Evolutionary conservation across 257 asterid species (phyloP), one percentile per base, ranked within the genome.

Genomic region (Rhazya stricta): DNA sequence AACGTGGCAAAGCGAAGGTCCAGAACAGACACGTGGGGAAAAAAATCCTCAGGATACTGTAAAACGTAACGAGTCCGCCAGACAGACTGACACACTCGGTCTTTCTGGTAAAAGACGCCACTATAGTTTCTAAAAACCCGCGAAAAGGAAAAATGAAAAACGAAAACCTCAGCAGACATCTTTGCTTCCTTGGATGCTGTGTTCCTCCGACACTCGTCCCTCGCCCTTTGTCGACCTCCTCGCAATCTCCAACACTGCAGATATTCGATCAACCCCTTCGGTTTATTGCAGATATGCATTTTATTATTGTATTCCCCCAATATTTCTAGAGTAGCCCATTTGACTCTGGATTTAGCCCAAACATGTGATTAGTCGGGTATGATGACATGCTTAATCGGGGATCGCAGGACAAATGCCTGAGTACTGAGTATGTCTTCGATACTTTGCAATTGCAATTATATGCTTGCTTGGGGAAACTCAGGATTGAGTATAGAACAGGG

Each of bases 181-280:
- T 61, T 62, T 3, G 50, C 43, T 67, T 57, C 79, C 67, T 78
- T 11, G 61, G 63, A 67, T 13, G 58, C 53, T 29, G 83, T 37
- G 74, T 79, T 72, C 42, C 57, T 41, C 67, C 77, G 79, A 79
- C 82, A 74, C 79, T 37, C 69, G 62, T 72, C 74, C 81, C 54
- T 43, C 74, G 58, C 71, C 74, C 58, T 51, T 71, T 30, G 36
- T 69, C 67, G 39, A 15, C 53, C 46, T 4, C 48, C 16, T 67
- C 79, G 12, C 75, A 2, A 6, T 62, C 48, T 62, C 80, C 54
- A 30, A 77, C 36, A 62, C 69, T 76, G 39, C 50, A 39, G 11
- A 15, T 73, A 57, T 16, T 73, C 65, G 13, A 2, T 39, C 45
- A 63, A 19, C 63, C 65, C 70, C 23, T 29, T 16, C 69, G 30